Evolutionary conservation across 208 protist species (phyloP), one percentile per base, ranked within the genome.

Genomic region (Leishmania turanica): DNA sequence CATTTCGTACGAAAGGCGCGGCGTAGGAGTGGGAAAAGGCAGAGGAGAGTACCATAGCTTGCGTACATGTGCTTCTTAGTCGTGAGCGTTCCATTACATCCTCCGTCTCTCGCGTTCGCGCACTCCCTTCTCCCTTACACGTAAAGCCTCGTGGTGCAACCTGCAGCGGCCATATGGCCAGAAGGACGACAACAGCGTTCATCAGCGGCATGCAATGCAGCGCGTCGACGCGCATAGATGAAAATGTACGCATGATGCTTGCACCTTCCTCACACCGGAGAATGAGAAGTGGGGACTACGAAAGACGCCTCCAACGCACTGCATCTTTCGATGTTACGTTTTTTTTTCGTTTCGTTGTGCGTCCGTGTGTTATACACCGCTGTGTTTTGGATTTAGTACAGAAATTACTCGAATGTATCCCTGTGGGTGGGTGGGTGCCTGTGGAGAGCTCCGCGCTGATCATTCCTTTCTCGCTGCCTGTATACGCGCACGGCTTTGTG

Each of bases 361-460:
- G 70, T 58, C 6, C 24, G 66, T 45, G 66, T 71, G 40, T 71
- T 71, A 71, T 54, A 19, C 45, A 8, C 45, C 68, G 21, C 21
- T 45, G 27, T 49, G 1, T 53, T n/a, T 19, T 15, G 27, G 45
- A 15, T 31, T 73, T 73, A 73, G 21, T 73, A 73, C 42, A 73
- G 45, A 49, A 73, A 73, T 73, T 73, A 73, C 40, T 54, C 68
- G 68, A 53, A 53, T 71, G 17, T 24, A 34, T 49, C 8, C 24
- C 11, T 71, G 66, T 64, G 27, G 19, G 19, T 8, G 27, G 27
- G 56, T 62, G 27, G 7, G 62, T 34, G 21, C n/a, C 68, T 19
- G 42, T 37, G 68, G 21, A 45, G 27, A 45, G 8, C 45, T 21
- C 45, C 45, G 45, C 45, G 27, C 40, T 31, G 45, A 45, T 21